These are phyloP conservation scores for Astraeus odoratus DNA, from an alignment of 768 basidiomycete genomes.

Conservation along the genomic window DNA sequence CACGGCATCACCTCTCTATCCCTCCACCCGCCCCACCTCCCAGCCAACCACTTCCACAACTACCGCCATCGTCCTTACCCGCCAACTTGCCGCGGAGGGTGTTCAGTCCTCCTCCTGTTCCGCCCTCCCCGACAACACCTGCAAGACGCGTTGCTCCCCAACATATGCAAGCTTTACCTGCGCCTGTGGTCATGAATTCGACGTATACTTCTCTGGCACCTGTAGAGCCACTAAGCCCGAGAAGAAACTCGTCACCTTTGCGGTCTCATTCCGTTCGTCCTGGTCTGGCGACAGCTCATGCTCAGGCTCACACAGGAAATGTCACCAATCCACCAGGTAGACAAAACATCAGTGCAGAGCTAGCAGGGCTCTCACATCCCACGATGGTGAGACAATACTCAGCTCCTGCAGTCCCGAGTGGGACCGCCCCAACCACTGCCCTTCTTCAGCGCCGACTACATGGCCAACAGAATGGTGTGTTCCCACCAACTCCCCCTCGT, in stretches of 20 bases:
- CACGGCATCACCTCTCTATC: slow-evolving; percentile 23
- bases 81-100: slow-evolving; percentile 1
- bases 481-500: slow-evolving; percentile 19
- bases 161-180: slow-evolving; percentile 11
- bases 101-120: not conserved
- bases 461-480: slow-evolving; percentile 8
- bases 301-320: not conserved
- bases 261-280: slow-evolving; percentile 16
- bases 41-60: slow-evolving; percentile 24
- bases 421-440: slow-evolving; percentile 13
- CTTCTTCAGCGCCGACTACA: slow-evolving; percentile 26
- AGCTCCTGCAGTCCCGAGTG: slow-evolving; percentile 2
- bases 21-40: slow-evolving; percentile 27
- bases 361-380: slow-evolving; percentile 3
- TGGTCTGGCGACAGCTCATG: not conserved
- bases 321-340: too few relatives aligned
- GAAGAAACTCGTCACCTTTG: slow-evolving; percentile 15
- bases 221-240: slow-evolving; percentile 11
- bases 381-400: slow-evolving; percentile 12
- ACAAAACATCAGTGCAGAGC: too few relatives aligned
- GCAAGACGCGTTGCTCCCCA: slow-evolving; percentile 10
- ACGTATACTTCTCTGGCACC: not conserved
- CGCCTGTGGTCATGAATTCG: not conserved
- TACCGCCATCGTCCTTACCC: slow-evolving; percentile 13
- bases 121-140: slow-evolving; percentile 2